Conservation (phyloP, 805 yeast genomes). For the Saccharomycopsis sp. region DNA sequence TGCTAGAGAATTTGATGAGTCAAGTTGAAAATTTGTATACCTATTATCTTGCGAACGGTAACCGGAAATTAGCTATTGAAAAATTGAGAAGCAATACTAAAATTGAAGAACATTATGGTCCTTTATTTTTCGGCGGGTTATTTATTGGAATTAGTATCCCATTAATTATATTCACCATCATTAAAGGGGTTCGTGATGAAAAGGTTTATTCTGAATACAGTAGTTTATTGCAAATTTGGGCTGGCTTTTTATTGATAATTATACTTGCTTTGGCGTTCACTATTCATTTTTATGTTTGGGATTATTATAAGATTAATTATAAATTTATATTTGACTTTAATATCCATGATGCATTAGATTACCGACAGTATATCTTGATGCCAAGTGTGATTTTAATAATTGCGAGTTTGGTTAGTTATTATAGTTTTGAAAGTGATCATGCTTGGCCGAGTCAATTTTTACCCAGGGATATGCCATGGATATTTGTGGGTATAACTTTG, state of each 20-base stretch:
- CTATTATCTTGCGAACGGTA: constrained; percentile 58
- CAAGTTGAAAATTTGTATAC: constrained; percentile 66
- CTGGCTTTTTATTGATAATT: constrained; percentile 67
- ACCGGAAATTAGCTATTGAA: constrained; percentile 61
- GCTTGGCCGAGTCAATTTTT: constrained; percentile 28
- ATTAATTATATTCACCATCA: constrained; percentile 52
- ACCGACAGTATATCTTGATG: constrained; percentile 55
- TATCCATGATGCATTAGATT: constrained; percentile 57
- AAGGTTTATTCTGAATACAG: constrained; percentile 43
- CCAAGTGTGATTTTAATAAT: constrained; percentile 54
- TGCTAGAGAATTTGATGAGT: constrained; percentile 54
- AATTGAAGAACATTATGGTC: constrained; percentile 31
- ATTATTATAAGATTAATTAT: constrained; percentile 71
- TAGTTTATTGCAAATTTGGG: constrained; percentile 81
- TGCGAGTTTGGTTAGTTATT: constrained; percentile 60
- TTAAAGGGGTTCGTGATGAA: constrained; percentile 38
- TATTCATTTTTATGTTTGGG: constrained; percentile 67
- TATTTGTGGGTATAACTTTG: constrained; percentile 52
- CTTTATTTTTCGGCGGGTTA: constrained; percentile 56
- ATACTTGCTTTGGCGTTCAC: constrained; percentile 60
- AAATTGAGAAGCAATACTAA: constrained; percentile 47
- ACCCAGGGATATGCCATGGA: constrained; percentile 74
- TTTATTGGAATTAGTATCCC: constrained; percentile 67
- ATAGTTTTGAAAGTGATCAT: constrained; percentile 54
- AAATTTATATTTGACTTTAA: constrained; percentile 88